phyloP scores from a whole-genome alignment of 2,329 filamentous ascomycete genomes.

The Didymella exigua region DNA sequence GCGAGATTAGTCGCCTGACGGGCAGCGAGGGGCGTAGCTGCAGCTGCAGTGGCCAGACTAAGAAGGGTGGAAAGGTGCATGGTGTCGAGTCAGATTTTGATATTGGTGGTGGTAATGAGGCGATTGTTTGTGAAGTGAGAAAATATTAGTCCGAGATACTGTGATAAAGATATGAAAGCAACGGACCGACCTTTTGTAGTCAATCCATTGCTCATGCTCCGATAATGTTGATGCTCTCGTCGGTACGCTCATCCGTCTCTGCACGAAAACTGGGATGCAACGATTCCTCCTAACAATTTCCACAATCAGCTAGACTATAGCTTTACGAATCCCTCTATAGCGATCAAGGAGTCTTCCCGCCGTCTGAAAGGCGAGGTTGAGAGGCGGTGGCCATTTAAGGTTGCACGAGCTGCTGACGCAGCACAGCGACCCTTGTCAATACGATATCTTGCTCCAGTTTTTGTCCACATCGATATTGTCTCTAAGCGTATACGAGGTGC shows the following conservation, averaged over 20 bases:
- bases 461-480: neutral
- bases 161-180: too few relatives aligned
- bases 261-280: neutral
- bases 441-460: neutral
- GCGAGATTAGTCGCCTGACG: neutral
- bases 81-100: neutral
- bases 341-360: neutral
- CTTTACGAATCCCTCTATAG: neutral
- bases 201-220: neutral
- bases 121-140: too few relatives aligned
- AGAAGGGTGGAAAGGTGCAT: neutral
- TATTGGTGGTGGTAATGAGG: neutral
- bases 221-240: neutral
- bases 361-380: neutral
- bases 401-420: neutral
- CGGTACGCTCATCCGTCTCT: too few relatives aligned
- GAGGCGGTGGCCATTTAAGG: neutral
- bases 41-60: neutral
- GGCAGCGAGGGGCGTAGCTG: neutral
- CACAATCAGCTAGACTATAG: neutral
- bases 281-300: neutral
- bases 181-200: too few relatives aligned
- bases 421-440: neutral
- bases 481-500: neutral
- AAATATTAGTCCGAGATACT: too few relatives aligned